phyloP scores from a whole-genome alignment of 2,329 filamentous ascomycete species.

The Fusarium armeniacum region DNA sequence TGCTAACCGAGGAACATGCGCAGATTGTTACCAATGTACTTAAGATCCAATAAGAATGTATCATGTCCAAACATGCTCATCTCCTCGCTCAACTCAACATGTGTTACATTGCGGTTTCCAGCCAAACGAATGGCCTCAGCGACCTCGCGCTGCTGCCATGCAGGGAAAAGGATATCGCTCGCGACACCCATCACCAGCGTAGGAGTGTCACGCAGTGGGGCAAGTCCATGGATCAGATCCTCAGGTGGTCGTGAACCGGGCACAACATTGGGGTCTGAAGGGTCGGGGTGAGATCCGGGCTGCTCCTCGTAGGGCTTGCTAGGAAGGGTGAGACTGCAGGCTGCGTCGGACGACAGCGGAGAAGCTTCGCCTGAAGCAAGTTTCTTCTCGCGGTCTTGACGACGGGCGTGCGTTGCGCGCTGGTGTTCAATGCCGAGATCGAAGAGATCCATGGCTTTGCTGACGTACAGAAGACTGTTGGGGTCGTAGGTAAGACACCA shows the following conservation, averaged over 20 bases:
- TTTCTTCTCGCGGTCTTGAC: slow-evolving; percentile 71
- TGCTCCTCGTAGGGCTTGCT: slow-evolving; percentile 90
- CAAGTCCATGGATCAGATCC: slow-evolving; percentile 84
- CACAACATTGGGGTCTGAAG: slow-evolving; percentile 47
- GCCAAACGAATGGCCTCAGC: slow-evolving; percentile 82
- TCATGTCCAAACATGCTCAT: slow-evolving; percentile 96
- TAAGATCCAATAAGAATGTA: slow-evolving; percentile 91
- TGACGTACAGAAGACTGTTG: slow-evolving; percentile 95
- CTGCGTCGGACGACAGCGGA: slow-evolving; percentile 53
- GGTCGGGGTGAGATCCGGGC: slow-evolving; percentile 62
- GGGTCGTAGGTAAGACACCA: slow-evolving; percentile 97
- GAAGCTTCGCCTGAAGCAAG: slow-evolving; percentile 69
- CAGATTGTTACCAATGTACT: slow-evolving; percentile 90
- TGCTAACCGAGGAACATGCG: slow-evolving; percentile 78
- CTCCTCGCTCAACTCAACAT: slow-evolving; percentile 94
- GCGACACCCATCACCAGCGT: slow-evolving; percentile 93
- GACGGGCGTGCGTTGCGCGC: slow-evolving; percentile 70
- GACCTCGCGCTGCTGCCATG: slow-evolving; percentile 97
- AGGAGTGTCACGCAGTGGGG: slow-evolving; percentile 79
- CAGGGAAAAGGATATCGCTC: slow-evolving; percentile 95
- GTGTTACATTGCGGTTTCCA: slow-evolving; percentile 85
- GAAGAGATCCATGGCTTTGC: slow-evolving; percentile 99
- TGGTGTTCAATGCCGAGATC: slow-evolving; percentile 85
- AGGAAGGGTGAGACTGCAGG: slow-evolving; percentile 86
- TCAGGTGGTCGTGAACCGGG: slow-evolving; percentile 71